These are phyloP conservation scores for Solanum piurae DNA, from an alignment of 257 asterid species.

Conservation along the genomic window DNA sequence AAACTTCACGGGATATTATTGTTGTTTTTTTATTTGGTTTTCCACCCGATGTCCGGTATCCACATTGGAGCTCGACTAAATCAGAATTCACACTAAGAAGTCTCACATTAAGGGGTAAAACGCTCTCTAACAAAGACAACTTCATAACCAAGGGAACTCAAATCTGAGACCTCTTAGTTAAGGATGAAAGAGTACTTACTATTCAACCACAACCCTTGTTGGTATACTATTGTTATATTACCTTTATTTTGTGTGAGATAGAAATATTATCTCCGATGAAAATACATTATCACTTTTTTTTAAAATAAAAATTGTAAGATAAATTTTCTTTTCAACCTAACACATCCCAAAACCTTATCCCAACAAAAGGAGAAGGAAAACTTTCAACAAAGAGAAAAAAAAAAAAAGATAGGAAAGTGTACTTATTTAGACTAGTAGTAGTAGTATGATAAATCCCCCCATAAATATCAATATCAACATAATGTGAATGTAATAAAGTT, in stretches of 20 bases:
- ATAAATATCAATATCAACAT: not conserved
- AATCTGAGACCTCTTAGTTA: fast-evolving
- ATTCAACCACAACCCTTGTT: too few relatives aligned
- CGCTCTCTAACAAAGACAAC: not conserved
- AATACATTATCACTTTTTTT: not conserved
- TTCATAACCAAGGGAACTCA: not conserved
- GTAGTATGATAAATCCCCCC: not conserved
- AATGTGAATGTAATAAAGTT: not conserved
- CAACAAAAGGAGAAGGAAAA: not conserved
- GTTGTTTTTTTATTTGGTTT: too few relatives aligned
- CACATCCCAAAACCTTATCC: not conserved
- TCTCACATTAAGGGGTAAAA: too few relatives aligned
- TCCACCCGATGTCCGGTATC: fast-evolving
- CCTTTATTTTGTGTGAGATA: not conserved
- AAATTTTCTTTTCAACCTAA: not conserved
- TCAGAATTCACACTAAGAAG: not conserved
- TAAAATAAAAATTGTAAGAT: not conserved
- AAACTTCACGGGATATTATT: too few relatives aligned
- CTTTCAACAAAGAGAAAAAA: not conserved
- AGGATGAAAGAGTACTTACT: fast-evolving
- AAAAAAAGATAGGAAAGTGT: not conserved
- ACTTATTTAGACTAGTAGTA: not conserved
- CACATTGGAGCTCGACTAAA: too few relatives aligned
- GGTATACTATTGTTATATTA: too few relatives aligned
- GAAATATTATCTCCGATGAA: not conserved